Percentiles rank a stretch among this genome's conserved stretches.
Evolutionary conservation across 371 early-diverging fungal species (phyloP).

Genomic region (Mucor racemosus): DNA sequence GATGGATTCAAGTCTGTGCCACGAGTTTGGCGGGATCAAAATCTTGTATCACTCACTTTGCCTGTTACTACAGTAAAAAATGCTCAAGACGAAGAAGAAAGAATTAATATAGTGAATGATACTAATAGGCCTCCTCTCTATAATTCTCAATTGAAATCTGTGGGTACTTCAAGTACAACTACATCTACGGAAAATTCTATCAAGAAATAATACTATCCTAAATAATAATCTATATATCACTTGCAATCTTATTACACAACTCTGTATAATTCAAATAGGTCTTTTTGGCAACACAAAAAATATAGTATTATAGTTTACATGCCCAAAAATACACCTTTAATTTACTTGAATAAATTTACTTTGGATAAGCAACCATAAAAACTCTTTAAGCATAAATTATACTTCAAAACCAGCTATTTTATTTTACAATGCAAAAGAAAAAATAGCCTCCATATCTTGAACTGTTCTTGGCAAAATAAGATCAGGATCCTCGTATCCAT

Average conservation of each 20-base stretch:
- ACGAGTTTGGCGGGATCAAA: slow-evolving; percentile 15
- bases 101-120: neutral
- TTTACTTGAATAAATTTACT: too few species aligned
- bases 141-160: neutral
- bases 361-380: too few species aligned
- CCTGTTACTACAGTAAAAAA: neutral
- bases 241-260: too few species aligned
- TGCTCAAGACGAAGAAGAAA: neutral
- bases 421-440: slow-evolving; percentile 49
- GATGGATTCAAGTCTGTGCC: slow-evolving; percentile 13
- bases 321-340: too few species aligned
- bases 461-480: slow-evolving; percentile 69
- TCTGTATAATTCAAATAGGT: too few species aligned
- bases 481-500: slow-evolving; percentile 69
- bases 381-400: too few species aligned
- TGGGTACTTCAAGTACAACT: neutral
- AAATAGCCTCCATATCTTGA: slow-evolving; percentile 78
- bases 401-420: neutral
- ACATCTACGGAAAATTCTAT: neutral
- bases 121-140: slow-evolving; percentile 2
- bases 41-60: slow-evolving; percentile 1
- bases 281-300: too few species aligned
- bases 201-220: neutral
- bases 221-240: too few species aligned
- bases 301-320: too few species aligned